Evolutionary conservation across 1,139 yeast species (phyloP).

Genomic region (Debaryomycetaceae sp.): DNA sequence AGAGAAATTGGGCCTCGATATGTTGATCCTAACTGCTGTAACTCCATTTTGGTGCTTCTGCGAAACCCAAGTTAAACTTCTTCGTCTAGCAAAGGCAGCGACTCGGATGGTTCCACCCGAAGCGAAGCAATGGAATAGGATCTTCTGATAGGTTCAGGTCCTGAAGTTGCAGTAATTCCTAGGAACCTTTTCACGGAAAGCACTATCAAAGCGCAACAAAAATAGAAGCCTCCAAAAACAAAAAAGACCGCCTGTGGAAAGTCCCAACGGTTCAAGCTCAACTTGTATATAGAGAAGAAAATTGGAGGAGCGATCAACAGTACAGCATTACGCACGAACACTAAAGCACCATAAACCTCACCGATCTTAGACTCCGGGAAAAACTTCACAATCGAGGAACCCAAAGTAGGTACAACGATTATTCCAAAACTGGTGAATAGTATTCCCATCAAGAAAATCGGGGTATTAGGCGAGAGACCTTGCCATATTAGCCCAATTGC

Average conservation of each 20-base stretch:
- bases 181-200: constrained; percentile 4
- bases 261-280: constrained; percentile 3
- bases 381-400: constrained; percentile 34
- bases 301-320: constrained; percentile 19
- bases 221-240: constrained; percentile 1
- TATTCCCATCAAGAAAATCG: constrained; percentile 17
- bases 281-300: constrained; percentile 21
- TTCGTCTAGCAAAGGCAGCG: too few species aligned
- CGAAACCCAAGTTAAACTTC: too few species aligned
- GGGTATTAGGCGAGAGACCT: constrained; percentile 17
- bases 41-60: too few species aligned
- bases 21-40: too few species aligned
- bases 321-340: constrained; percentile 26
- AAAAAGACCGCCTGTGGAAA: constrained; percentile 6
- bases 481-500: constrained; percentile 36
- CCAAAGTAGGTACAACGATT: constrained; percentile 29
- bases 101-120: too few species aligned
- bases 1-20: too few species aligned
- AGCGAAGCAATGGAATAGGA: constrained; percentile 2
- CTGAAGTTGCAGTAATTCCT: constrained; percentile 2
- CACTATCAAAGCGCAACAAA: background rate
- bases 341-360: constrained; percentile 38
- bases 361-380: constrained; percentile 40
- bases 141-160: constrained; percentile 3
- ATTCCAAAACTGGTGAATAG: constrained; percentile 49